A percentile compares a stretch with the other conserved stretches of the same genome.
phyloP scores from a whole-genome alignment of 1,284 basidiomycete genomes.

The Ceratorhiza oryzae-sativae region DNA sequence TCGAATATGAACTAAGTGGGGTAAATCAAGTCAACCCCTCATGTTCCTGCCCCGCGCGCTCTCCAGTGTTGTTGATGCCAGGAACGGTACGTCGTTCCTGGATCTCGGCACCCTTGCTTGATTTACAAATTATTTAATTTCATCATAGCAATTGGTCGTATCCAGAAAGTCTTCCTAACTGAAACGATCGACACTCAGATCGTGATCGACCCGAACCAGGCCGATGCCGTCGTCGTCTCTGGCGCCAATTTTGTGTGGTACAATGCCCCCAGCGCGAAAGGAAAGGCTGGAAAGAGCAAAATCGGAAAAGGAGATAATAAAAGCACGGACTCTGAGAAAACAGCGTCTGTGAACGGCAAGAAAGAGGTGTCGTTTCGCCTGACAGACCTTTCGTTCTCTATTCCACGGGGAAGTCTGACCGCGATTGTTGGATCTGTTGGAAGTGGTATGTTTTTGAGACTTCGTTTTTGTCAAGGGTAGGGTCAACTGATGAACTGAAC shows the following conservation, averaged over 20 bases:
- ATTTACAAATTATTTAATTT: not conserved
- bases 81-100: constrained; percentile 50
- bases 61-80: constrained; percentile 57
- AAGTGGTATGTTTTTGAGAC: constrained; percentile 51
- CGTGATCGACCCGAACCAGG: constrained; percentile 56
- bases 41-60: constrained; percentile 48
- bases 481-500: constrained; percentile 21
- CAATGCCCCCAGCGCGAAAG: constrained; percentile 46
- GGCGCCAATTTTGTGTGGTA: constrained; percentile 74
- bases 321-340: too few relatives aligned
- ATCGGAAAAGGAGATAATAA: constrained; percentile 5
- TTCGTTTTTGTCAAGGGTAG: constrained; percentile 4
- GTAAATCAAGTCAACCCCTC: constrained; percentile 44
- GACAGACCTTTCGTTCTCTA: constrained; percentile 59
- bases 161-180: constrained; percentile 65
- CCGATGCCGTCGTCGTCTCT: constrained; percentile 60
- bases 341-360: constrained; percentile 4
- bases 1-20: constrained; percentile 63
- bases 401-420: constrained; percentile 66
- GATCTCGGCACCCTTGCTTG: too few relatives aligned
- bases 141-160: constrained; percentile 58
- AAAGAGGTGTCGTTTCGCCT: constrained; percentile 56
- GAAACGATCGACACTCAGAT: constrained; percentile 59
- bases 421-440: constrained; percentile 74
- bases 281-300: constrained; percentile 41